Evolutionary conservation across 2,329 filamentous ascomycete genomes (phyloP).

Genomic region (Nemania diffusa): DNA sequence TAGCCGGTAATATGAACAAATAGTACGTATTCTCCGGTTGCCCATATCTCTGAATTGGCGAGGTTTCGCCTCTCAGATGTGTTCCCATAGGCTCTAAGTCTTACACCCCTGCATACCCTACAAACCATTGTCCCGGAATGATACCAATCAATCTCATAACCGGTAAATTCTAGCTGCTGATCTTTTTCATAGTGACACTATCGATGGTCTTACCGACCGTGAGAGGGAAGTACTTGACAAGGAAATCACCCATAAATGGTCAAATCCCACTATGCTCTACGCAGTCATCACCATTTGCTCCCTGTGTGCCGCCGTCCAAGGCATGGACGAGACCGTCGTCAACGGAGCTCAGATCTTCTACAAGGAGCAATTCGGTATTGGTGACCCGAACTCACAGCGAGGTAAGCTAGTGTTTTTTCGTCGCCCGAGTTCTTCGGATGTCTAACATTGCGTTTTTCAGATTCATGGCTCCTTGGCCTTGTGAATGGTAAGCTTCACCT

Average conservation of each 20-base stretch:
- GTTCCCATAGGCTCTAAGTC: background rate
- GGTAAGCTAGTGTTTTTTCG: conserved; percentile 33
- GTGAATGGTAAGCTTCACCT: conserved; percentile 58
- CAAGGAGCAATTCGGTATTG: conserved; percentile 69
- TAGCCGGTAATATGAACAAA: conserved; percentile 63
- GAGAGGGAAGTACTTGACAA: conserved; percentile 68
- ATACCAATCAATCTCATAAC: background rate
- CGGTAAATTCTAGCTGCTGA: background rate
- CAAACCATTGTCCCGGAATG: background rate
- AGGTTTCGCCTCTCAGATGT: no score
- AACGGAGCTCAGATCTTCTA: conserved; percentile 77
- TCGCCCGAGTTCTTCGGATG: background rate
- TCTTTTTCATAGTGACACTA: conserved; percentile 47
- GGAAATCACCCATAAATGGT: conserved; percentile 75
- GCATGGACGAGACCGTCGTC: conserved; percentile 77
- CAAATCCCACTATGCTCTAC: conserved; percentile 73
- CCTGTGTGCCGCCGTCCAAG: conserved; percentile 70
- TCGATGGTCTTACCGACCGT: conserved; percentile 64
- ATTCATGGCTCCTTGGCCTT: conserved; percentile 69
- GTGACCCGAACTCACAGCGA: conserved; percentile 57
- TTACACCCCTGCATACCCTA: background rate
- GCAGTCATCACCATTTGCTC: conserved; percentile 66
- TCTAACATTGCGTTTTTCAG: conserved; percentile 38
- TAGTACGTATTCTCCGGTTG: conserved; percentile 46
- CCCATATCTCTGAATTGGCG: background rate